Conservation (phyloP, 163 green algal genomes). For the Scenedesmus sp. region DNA sequence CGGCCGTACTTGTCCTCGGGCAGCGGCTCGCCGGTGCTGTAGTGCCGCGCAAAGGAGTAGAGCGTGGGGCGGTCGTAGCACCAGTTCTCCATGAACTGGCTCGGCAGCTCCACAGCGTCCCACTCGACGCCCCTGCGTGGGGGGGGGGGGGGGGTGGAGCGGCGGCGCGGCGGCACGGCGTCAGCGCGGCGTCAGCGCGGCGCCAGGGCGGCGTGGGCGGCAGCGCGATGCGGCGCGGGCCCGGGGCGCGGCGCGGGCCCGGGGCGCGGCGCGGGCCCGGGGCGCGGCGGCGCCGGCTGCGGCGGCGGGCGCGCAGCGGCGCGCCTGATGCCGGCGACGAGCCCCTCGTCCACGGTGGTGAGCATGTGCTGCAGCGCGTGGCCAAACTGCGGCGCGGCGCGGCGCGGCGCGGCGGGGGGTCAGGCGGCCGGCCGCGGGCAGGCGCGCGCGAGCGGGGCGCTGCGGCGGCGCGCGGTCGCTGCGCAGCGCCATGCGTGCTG, state of each 20-base stretch:
- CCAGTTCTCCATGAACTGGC: constrained; percentile 98
- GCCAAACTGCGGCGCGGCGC: no score
- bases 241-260: no score
- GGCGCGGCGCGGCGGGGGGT: no score
- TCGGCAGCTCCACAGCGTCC: constrained; percentile 92
- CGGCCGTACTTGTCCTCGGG: constrained; percentile 92
- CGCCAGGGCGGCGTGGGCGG: neutral
- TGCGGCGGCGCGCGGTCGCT: no score
- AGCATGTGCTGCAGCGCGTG: constrained; percentile 95
- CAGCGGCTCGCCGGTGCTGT: constrained; percentile 82
- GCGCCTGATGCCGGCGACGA: constrained; percentile 86
- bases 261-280: no score
- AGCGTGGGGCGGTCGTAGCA: constrained; percentile 87
- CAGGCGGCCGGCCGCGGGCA: no score
- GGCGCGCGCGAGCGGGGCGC: no score
- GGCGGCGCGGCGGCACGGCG: no score
- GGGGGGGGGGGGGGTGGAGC: no score
- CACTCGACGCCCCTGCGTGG: constrained; percentile 88
- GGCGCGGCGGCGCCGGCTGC: no score
- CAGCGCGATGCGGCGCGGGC: no score
- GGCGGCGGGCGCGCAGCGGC: neutral
- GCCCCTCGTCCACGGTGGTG: constrained; percentile 83
- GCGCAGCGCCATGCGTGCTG: no score
- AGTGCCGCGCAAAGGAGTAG: constrained; percentile 92
- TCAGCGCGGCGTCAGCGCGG: neutral